A percentile compares a stretch with the other conserved stretches of the same genome.
Conservation (phyloP, 2,329 filamentous ascomycete species). For the Biscogniauxia mediterranea region DNA sequence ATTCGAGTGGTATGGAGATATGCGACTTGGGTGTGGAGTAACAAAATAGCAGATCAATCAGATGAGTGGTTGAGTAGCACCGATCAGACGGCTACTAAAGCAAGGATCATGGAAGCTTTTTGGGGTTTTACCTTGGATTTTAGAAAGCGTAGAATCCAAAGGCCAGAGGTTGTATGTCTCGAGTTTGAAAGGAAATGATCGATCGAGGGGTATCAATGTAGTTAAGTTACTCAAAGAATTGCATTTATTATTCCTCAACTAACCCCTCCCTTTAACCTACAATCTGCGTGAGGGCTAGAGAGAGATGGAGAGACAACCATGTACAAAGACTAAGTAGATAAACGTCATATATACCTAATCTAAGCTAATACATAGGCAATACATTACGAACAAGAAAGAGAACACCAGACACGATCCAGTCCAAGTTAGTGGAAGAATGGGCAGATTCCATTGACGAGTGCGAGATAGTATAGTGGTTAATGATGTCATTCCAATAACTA, state of each 20-base stretch:
- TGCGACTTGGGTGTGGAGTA: not conserved
- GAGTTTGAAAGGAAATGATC: not conserved
- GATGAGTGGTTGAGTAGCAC: not conserved
- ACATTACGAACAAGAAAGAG: not conserved
- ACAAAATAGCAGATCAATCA: not conserved
- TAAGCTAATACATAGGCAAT: not conserved
- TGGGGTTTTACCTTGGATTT: too few relatives aligned
- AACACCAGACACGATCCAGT: too few relatives aligned
- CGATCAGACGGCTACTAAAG: constrained; percentile 1
- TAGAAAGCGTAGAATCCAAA: too few relatives aligned
- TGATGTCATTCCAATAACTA: not conserved
- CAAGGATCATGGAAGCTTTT: not conserved
- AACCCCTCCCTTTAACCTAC: too few relatives aligned
- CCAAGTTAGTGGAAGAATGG: too few relatives aligned
- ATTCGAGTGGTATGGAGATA: not conserved
- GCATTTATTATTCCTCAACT: not conserved
- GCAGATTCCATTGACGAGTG: too few relatives aligned
- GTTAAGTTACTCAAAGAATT: not conserved
- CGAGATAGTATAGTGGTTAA: not conserved
- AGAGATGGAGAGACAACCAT: not conserved
- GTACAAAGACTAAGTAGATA: not conserved
- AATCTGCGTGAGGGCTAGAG: too few relatives aligned
- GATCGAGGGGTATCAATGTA: too few relatives aligned
- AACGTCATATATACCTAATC: not conserved
- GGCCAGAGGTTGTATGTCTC: too few relatives aligned